A percentile compares a stretch with the other conserved stretches of the same genome.
phyloP scores from a whole-genome alignment of 2,329 filamentous ascomycete species.

The Triangularia setosa region DNA sequence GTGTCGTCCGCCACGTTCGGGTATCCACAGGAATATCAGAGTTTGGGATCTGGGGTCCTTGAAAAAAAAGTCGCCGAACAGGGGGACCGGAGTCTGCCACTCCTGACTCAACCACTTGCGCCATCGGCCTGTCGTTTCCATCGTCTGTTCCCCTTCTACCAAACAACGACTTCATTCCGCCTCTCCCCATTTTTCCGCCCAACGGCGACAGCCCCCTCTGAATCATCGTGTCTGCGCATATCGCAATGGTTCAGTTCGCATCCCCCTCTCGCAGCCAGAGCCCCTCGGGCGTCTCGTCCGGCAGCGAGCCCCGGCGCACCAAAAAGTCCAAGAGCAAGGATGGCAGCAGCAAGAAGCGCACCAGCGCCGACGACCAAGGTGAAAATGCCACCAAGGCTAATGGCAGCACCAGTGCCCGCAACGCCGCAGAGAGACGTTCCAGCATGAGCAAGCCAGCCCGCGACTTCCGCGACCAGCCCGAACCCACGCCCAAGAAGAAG shows the following conservation, averaged over 20 bases:
- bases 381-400: slow-evolving; percentile 3
- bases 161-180: background rate
- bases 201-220: slow-evolving; percentile 30
- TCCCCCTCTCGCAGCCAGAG: slow-evolving; percentile 32
- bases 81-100: slow-evolving; percentile 13
- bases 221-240: slow-evolving; percentile 21
- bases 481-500: slow-evolving; percentile 36
- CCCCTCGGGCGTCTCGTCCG: slow-evolving; percentile 11
- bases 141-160: background rate
- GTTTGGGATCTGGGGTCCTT: background rate
- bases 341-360: slow-evolving; percentile 19
- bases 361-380: slow-evolving; percentile 11
- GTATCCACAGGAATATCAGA: background rate
- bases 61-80: slow-evolving; percentile 15
- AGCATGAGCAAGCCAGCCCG: slow-evolving; percentile 60
- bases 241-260: slow-evolving; percentile 31
- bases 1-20: background rate
- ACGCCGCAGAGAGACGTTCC: slow-evolving; percentile 40
- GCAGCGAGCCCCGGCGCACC: slow-evolving; percentile 28
- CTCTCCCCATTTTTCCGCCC: background rate
- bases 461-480: slow-evolving; percentile 54
- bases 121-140: slow-evolving; percentile 8
- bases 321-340: slow-evolving; percentile 32
- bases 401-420: slow-evolving; percentile 11
- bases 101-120: slow-evolving; percentile 12